Percentiles rank a stretch among this genome's conserved stretches.
Evolutionary conservation across 805 yeast species (phyloP).

Genomic region (Pachysolen tannophilus): DNA sequence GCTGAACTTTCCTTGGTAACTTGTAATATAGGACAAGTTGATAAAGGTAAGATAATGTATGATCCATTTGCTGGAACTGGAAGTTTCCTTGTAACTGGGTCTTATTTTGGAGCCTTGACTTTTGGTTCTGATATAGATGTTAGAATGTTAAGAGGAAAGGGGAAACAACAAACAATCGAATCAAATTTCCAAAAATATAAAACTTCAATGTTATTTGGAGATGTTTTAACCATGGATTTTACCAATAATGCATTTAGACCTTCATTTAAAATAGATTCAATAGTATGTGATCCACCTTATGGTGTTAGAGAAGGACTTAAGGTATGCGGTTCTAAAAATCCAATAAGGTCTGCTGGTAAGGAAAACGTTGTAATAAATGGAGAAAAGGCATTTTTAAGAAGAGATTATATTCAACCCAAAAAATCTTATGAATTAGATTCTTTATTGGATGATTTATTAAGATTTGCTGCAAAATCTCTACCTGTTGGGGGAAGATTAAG

Average conservation of each 20-base stretch:
- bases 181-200: constrained; percentile 74
- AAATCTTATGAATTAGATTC: constrained; percentile 79
- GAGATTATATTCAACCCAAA: constrained; percentile 87
- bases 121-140: constrained; percentile 91
- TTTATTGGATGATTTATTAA: constrained; percentile 68
- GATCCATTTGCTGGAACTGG: constrained; percentile 99
- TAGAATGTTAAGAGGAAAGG: constrained; percentile 65
- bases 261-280: constrained; percentile 61
- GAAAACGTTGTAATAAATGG: constrained; percentile 74
- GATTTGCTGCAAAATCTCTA: constrained; percentile 64
- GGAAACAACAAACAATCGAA: constrained; percentile 21
- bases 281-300: constrained; percentile 95
- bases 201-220: constrained; percentile 51
- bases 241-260: constrained; percentile 78
- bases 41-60: constrained; percentile 57
- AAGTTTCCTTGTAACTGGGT: constrained; percentile 83
- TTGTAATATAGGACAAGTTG: constrained; percentile 78
- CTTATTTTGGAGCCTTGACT: constrained; percentile 71
- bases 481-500: constrained; percentile 75
- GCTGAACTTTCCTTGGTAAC: constrained; percentile 85
- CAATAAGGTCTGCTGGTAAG: constrained; percentile 61
- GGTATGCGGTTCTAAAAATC: constrained; percentile 76
- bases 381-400: constrained; percentile 62
- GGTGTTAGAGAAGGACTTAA: constrained; percentile 95
- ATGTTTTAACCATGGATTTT: constrained; percentile 86